Evolutionary conservation across 495 filamentous ascomycete genomes (phyloP).

Genomic region (Talaromyces nanjingensis): DNA sequence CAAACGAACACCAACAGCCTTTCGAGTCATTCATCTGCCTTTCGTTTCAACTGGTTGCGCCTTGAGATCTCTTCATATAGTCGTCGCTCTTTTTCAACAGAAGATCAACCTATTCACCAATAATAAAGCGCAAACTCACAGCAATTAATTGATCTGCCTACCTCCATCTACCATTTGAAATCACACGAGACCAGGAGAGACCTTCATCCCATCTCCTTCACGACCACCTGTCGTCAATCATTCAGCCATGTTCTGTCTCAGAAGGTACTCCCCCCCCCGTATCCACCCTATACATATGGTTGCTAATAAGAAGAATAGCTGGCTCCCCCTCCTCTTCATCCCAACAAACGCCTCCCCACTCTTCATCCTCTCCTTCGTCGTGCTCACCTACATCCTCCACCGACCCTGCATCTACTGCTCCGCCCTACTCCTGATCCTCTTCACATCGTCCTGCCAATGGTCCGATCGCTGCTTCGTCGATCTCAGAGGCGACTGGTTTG

Average conservation of each 20-base stretch:
- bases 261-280: constrained; percentile 55
- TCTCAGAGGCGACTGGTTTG: constrained; percentile 75
- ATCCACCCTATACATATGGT: neutral
- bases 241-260: constrained; percentile 68
- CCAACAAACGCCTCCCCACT: constrained; percentile 70
- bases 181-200: neutral
- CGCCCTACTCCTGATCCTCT: constrained; percentile 78
- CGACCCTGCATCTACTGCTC: constrained; percentile 90
- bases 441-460: constrained; percentile 87
- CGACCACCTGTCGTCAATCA: neutral
- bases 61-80: neutral
- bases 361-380: constrained; percentile 85
- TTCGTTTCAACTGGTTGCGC: neutral
- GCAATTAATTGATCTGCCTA: neutral
- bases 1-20: neutral
- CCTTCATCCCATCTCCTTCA: neutral
- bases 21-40: neutral
- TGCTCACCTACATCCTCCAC: constrained; percentile 84
- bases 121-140: neutral
- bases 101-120: neutral
- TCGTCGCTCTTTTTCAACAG: neutral
- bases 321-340: constrained; percentile 39
- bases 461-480: constrained; percentile 86
- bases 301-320: constrained; percentile 14
- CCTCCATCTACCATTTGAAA: neutral